Evolutionary conservation across 768 basidiomycete species (phyloP), one percentile per base, ranked within the genome.

Genomic region (Calocybe gangraenosa): DNA sequence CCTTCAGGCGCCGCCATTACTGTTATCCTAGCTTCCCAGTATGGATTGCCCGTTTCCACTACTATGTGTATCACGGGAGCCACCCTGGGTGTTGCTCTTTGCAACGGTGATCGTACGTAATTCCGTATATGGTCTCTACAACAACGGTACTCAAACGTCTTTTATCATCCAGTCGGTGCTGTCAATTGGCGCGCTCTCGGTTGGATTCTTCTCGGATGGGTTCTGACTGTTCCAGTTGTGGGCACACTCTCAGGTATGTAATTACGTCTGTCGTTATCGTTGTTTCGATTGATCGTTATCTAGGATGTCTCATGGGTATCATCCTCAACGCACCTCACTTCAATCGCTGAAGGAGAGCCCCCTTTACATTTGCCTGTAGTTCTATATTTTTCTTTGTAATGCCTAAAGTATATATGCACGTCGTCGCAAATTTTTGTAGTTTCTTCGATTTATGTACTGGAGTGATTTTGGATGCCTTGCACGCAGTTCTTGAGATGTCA

Each of bases 11-110:
- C 61, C 11, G 55, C 61, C 11, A 59, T 59, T 28, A 60, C 61
- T n/a, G 61, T 62, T 34, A 44, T 62, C 36, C 59, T 62, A n/a
- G 61, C 61, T 5, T 58, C 61, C 1, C 61, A 62, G 38, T 62
- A 59, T 31, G 56, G 54, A 22, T 46, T 62, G 13, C 61, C 61
- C 20, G 59, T 60, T 3, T 60, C 59, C 13, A 60, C 59, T 13
- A 59, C 61, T 3, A 59, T 58, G 58, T 62, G 55, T 32, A 62
- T 60, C 47, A 59, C 57, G 9, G 61, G 61, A 28, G 56, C 56
- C 11, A 62, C 59, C 6, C 31, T 60, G 30, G 61, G 59, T 42
- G 59, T 60, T 9, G 58, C 59, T 2, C 50, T 60, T 31, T 62
- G 61, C 50, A 62, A 62, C 25, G 58, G 59, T 14, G 61, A 62